These are phyloP conservation scores for Pseudopithomyces maydicus DNA, from an alignment of 2,329 filamentous ascomycete genomes.

Conservation along the genomic window DNA sequence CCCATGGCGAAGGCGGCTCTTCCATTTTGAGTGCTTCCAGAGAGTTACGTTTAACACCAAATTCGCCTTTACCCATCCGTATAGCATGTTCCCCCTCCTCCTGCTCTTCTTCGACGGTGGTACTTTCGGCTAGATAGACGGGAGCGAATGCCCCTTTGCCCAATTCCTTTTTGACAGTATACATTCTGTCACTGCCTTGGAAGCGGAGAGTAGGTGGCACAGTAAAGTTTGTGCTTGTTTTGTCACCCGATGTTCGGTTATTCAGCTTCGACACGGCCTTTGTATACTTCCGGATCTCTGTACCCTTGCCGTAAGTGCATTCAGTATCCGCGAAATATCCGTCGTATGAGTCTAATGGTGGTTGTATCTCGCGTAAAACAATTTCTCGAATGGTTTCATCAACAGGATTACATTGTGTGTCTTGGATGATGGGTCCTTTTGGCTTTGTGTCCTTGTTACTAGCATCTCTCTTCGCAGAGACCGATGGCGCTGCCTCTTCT, in stretches of 20 bases:
- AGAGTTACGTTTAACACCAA: conserved; percentile 61
- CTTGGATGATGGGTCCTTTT: conserved; percentile 78
- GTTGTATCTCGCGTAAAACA: conserved; percentile 76
- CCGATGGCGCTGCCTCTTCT: conserved; percentile 26
- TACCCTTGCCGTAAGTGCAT: conserved; percentile 67
- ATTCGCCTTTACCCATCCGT: conserved; percentile 66
- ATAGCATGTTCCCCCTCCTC: conserved; percentile 48
- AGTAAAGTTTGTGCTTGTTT: conserved; percentile 64
- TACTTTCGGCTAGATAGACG: conserved; percentile 86
- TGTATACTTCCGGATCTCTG: conserved; percentile 81
- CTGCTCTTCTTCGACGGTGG: conserved; percentile 58
- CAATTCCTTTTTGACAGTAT: conserved; percentile 82
- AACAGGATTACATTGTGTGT: conserved; percentile 86
- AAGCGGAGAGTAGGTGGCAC: conserved; percentile 72
- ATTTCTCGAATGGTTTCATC: conserved; percentile 74
- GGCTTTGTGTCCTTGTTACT: conserved; percentile 47
- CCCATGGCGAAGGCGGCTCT: conserved; percentile 85
- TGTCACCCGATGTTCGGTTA: conserved; percentile 60
- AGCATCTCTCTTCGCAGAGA: conserved; percentile 39
- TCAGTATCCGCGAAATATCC: conserved; percentile 79
- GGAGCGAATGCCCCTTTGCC: conserved; percentile 94
- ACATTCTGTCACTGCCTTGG: conserved; percentile 66
- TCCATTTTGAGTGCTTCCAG: conserved; percentile 96
- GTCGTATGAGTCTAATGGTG: conserved; percentile 73
- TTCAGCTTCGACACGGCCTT: conserved; percentile 67